Conservation (phyloP, 371 early-diverging fungal species). For the Rhizopus stolonifer region DNA sequence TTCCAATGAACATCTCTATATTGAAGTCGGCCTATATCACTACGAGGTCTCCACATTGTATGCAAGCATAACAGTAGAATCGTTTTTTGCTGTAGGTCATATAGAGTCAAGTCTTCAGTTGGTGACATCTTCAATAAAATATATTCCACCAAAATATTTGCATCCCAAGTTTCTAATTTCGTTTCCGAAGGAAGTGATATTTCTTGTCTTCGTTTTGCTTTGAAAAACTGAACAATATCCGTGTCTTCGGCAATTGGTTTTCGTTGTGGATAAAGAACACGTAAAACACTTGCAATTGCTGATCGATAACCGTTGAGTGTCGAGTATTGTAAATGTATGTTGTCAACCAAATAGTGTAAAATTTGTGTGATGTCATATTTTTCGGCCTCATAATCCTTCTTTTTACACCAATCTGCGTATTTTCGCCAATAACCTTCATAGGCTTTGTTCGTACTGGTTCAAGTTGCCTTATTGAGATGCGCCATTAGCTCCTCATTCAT, state of each 20-base stretch:
- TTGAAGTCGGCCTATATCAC: conserved; percentile 8
- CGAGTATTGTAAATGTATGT: not conserved
- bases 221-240: conserved; percentile 2
- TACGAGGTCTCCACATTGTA: conserved; percentile 16
- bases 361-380: not conserved
- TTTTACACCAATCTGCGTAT: conserved; percentile 7
- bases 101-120: not conserved
- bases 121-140: not conserved
- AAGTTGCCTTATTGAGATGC: not conserved
- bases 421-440: conserved; percentile 17
- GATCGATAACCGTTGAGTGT: conserved; percentile 9
- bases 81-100: conserved; percentile 9
- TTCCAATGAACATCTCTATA: conserved; percentile 1
- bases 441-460: not conserved
- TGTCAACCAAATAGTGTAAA: not conserved
- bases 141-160: not conserved
- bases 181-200: not conserved
- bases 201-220: conserved; percentile 1
- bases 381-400: not conserved
- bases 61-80: conserved; percentile 10
- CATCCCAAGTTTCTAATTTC: conserved; percentile 1
- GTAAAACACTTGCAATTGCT: conserved; percentile 8
- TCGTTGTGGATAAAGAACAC: conserved; percentile 3
- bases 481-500: conserved; percentile 1
- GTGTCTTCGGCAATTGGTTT: conserved; percentile 1